A percentile compares a stretch with the other conserved stretches of the same genome.
Evolutionary conservation across 2,329 filamentous ascomycete species (phyloP).

Genomic region (Tolypocladium sp.): DNA sequence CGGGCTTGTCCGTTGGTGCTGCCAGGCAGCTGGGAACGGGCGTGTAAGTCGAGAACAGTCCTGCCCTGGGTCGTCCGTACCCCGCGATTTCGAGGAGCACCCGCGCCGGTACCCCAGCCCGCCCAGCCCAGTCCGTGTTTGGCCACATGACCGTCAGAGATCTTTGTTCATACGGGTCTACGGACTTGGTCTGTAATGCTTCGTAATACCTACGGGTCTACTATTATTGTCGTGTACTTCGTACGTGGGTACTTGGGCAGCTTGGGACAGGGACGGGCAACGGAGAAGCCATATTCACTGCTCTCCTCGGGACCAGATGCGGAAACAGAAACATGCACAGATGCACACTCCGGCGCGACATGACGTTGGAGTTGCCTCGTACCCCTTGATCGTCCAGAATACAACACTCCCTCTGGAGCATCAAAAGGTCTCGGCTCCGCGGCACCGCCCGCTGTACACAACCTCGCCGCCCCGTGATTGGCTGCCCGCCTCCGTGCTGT

Average conservation of each 20-base stretch:
- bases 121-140: neutral
- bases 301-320: neutral
- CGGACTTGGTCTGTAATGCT: no score
- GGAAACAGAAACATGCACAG: neutral
- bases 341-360: neutral
- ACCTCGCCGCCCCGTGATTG: constrained; percentile 5
- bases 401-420: neutral
- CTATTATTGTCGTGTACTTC: neutral
- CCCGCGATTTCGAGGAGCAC: neutral
- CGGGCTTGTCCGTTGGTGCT: no score
- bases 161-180: neutral
- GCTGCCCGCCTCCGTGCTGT: neutral
- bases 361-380: neutral
- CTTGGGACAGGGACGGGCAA: neutral
- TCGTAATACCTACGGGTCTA: neutral
- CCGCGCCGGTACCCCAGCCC: neutral
- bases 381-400: neutral
- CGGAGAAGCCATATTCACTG: neutral
- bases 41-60: neutral
- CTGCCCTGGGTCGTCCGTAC: neutral
- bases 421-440: constrained; percentile 9
- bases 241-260: neutral
- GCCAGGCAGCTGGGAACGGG: neutral
- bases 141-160: constrained; percentile 4
- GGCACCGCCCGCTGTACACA: constrained; percentile 4